phyloP scores from a whole-genome alignment of 139 green algal species.

The Chlorella sp. region DNA sequence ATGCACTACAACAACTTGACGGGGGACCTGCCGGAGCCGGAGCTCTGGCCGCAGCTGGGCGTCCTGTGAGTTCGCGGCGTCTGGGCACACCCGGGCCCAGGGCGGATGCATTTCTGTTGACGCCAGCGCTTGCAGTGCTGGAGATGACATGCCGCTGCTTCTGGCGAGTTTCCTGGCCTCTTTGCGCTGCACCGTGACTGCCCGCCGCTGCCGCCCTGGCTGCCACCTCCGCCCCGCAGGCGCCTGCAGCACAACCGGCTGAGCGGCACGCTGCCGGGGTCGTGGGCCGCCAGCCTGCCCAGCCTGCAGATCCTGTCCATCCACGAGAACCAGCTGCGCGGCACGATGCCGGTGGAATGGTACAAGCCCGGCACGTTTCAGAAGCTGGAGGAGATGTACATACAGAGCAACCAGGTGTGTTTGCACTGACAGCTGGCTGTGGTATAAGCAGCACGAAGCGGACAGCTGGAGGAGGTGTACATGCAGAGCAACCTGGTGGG shows the following conservation, averaged over 20 bases:
- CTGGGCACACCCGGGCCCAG: too few relatives aligned
- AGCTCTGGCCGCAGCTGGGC: not conserved
- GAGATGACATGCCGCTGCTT: not conserved
- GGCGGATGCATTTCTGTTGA: not conserved
- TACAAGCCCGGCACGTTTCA: not conserved
- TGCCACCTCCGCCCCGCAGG: not conserved
- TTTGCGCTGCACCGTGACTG: not conserved
- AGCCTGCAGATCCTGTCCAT: conserved; percentile 5
- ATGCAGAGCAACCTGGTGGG: not conserved
- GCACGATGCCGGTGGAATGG: not conserved
- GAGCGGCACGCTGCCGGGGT: not conserved
- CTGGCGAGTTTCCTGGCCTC: not conserved
- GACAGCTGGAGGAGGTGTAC: not conserved
- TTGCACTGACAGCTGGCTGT: not conserved
- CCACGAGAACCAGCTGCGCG: conserved; percentile 2
- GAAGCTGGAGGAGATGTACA: conserved; percentile 18
- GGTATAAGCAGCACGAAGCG: not conserved
- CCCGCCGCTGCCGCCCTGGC: not conserved
- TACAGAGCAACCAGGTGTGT: conserved; percentile 25
- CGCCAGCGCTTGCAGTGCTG: not conserved
- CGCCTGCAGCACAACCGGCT: not conserved
- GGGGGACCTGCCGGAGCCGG: not conserved
- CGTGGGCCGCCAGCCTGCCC: not conserved
- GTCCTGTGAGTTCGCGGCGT: conserved; percentile 27
- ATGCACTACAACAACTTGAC: conserved; percentile 3